A percentile compares a stretch with the other conserved stretches of the same genome.
phyloP scores from a whole-genome alignment of 164 flowering plant genomes.

The Tinospora cordifolia region DNA sequence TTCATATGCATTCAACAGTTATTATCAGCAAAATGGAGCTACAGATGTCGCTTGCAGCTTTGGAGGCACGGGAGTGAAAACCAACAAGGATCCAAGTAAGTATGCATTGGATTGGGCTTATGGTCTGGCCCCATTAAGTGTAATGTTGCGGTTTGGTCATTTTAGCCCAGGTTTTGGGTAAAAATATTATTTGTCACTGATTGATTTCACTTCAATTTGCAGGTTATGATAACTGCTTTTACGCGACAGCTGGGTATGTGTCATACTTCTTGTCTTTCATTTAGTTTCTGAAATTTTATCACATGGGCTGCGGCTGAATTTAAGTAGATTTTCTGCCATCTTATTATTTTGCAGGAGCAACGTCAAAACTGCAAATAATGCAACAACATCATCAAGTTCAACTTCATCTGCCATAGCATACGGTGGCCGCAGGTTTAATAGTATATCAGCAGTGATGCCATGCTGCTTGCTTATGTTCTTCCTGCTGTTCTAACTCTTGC shows the following conservation, averaged over 20 bases:
- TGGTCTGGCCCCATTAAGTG: too few relatives aligned
- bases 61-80: constrained; percentile 77
- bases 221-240: constrained; percentile 91
- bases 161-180: not conserved
- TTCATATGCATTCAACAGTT: constrained; percentile 84
- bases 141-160: too few relatives aligned
- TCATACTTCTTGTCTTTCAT: not conserved
- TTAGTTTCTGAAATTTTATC: not conserved
- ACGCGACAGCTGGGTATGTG: constrained; percentile 64
- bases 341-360: constrained; percentile 40
- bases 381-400: constrained; percentile 31
- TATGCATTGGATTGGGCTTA: too few relatives aligned
- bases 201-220: constrained; percentile 23
- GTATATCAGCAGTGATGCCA: constrained; percentile 15
- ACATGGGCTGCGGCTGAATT: too few relatives aligned
- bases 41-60: constrained; percentile 77
- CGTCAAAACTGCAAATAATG: constrained; percentile 36
- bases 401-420: constrained; percentile 22
- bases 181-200: not conserved
- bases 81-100: constrained; percentile 84
- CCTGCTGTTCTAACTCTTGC: constrained; percentile 10
- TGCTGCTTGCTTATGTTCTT: constrained; percentile 19
- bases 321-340: not conserved
- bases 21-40: constrained; percentile 93
- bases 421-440: not conserved